Conservation (phyloP, 495 filamentous ascomycete genomes). For the Entonaema liquescens region DNA sequence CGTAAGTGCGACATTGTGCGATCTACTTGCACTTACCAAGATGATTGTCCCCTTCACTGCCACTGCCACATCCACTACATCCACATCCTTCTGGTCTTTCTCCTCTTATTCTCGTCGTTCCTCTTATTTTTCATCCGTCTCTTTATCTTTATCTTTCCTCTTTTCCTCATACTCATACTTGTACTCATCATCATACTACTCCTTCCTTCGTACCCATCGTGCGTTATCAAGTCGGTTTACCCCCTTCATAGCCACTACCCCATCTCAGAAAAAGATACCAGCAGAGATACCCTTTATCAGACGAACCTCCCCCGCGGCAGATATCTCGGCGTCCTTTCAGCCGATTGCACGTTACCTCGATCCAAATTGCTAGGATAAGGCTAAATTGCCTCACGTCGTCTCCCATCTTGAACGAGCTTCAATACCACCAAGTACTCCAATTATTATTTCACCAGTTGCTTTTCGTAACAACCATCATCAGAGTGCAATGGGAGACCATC, state of each 20-base stretch:
- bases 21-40: slow-evolving; percentile 28
- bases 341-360: slow-evolving; percentile 29
- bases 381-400: slow-evolving; percentile 37
- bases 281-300: slow-evolving; percentile 19
- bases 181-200: slow-evolving; percentile 10
- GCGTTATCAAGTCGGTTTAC: slow-evolving; percentile 9
- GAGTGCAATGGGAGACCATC: slow-evolving; percentile 29
- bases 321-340: slow-evolving; percentile 30
- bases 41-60: slow-evolving; percentile 35
- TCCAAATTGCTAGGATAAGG: slow-evolving; percentile 42
- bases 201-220: slow-evolving; percentile 28
- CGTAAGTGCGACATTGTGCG: slow-evolving; percentile 38
- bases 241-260: slow-evolving; percentile 11
- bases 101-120: slow-evolving; percentile 13
- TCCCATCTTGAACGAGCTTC: slow-evolving; percentile 23
- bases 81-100: slow-evolving; percentile 15
- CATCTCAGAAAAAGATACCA: slow-evolving; percentile 24
- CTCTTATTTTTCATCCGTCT: neutral
- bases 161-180: slow-evolving; percentile 21
- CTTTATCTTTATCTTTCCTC: neutral
- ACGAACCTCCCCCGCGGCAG: slow-evolving; percentile 8
- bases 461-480: slow-evolving; percentile 11
- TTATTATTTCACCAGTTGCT: slow-evolving; percentile 9
- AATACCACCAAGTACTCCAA: neutral
- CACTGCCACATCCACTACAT: slow-evolving; percentile 17